Base-by-base conservation (phyloP, 306 rosid genomes). In the Cicer chorassanicum region DNA sequence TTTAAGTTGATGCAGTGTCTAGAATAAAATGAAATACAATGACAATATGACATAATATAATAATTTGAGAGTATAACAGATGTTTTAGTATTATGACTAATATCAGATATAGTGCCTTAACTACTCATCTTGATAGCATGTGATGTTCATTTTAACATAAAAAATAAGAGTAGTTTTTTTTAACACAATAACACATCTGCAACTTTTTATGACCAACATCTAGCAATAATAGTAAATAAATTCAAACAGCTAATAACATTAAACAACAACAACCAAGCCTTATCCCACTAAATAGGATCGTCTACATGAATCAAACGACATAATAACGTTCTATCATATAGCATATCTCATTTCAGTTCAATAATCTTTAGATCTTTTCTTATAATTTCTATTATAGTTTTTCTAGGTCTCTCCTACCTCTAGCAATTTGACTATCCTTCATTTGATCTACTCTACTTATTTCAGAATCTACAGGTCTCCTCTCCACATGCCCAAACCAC, bases 221-320 rank as follows among this genome's bases (percentile, higher is more conserved):
- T 24, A 74, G n/a, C 48, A 83, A 61, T 65, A 18, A 16, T 12
- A 50, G 48, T 9, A 56, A 51, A 21, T 70, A 67, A 62, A 50
- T 45, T 68, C 67, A 72, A 51, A 64, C 63, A 67, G 65, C 15
- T 39, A 69, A 67, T 10, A 19, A 39, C 55, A 72, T 66, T 10
- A 56, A 79, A 60, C 68, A 29, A 29, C 34, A 29, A 29, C 4
- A 29, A 29, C 34, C 34, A 3, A 29, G 4, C 34, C 34, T 29
- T 29, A 29, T 29, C 34, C 34, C 34, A 29, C 34, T 29, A 29
- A 29, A 3, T 29, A 29, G 4, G 34, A 29, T 29, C 3, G 3
- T 2, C 4, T 29, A 29, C 34, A 29, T 29, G 34, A 3, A 29
- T 29, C 34, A 29, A 29, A 29, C 0, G 4, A 3, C 34, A 29